Evolutionary conservation across 768 basidiomycete species (phyloP).

Genomic region (Mycena floridula): DNA sequence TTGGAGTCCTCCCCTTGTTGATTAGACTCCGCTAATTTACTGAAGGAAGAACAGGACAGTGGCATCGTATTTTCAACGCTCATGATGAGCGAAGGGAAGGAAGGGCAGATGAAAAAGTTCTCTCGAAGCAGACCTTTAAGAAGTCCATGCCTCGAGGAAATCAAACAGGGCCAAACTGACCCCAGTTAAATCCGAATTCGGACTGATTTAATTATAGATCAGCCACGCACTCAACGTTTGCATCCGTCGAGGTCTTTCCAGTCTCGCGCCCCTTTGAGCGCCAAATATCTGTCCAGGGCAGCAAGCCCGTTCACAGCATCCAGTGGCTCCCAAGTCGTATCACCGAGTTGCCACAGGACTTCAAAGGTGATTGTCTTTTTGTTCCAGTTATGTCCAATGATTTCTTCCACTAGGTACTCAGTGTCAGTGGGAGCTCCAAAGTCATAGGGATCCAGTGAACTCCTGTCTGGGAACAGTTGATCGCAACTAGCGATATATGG

Average conservation of each 20-base stretch:
- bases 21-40: too few species aligned
- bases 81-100: too few species aligned
- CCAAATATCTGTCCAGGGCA: not conserved
- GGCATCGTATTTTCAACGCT: too few species aligned
- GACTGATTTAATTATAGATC: too few species aligned
- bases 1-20: too few species aligned
- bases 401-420: not conserved
- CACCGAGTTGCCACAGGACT: not conserved
- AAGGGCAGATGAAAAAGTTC: too few species aligned
- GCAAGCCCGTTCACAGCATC: not conserved
- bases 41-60: too few species aligned
- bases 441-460: not conserved
- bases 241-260: not conserved
- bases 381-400: not conserved
- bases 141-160: too few species aligned
- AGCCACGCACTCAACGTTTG: too few species aligned
- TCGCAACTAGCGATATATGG: not conserved
- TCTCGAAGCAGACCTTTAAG: too few species aligned
- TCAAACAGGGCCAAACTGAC: too few species aligned
- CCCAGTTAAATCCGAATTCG: too few species aligned
- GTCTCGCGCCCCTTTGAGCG: not conserved
- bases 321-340: not conserved
- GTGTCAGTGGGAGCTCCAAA: not conserved
- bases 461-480: not conserved
- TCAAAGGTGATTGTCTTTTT: not conserved